Conservation (phyloP, 331 rosid genomes). For the Cydonia oblonga region DNA sequence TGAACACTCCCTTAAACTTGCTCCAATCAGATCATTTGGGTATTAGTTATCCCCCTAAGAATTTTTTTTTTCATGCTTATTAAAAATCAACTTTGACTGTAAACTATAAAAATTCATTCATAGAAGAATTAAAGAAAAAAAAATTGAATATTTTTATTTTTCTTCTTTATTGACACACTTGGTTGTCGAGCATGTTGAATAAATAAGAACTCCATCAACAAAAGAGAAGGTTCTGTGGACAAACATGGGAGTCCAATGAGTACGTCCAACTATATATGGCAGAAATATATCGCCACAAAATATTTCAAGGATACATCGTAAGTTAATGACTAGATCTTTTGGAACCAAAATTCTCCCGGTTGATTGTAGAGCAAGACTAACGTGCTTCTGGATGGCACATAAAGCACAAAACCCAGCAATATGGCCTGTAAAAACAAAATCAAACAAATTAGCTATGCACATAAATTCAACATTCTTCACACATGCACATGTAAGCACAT, state of each 20-base stretch:
- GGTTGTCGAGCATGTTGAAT: not conserved
- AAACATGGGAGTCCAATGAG: not conserved
- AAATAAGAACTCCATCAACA: not conserved
- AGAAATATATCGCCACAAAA: not conserved
- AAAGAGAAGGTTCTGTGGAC: not conserved
- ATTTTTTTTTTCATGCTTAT: not conserved
- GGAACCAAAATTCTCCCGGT: constrained; percentile 79
- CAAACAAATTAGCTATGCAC: constrained; percentile 19
- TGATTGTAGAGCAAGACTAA: constrained; percentile 76
- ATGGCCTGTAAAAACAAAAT: constrained; percentile 41
- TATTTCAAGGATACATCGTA: constrained; percentile 62
- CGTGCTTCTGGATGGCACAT: constrained; percentile 94
- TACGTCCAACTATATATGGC: not conserved
- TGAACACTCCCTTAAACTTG: not conserved
- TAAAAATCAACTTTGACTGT: not conserved
- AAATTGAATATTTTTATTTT: not conserved
- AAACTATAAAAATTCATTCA: not conserved
- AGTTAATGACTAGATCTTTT: constrained; percentile 58
- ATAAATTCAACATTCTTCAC: not conserved
- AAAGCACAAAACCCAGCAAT: constrained; percentile 92
- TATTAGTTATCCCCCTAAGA: not conserved
- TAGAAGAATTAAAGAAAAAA: not conserved
- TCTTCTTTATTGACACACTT: not conserved
- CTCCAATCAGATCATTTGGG: not conserved
- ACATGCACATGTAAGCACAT: not conserved